Evolutionary conservation across 208 protist species (phyloP).

Genomic region (Naegleria fowleri): DNA sequence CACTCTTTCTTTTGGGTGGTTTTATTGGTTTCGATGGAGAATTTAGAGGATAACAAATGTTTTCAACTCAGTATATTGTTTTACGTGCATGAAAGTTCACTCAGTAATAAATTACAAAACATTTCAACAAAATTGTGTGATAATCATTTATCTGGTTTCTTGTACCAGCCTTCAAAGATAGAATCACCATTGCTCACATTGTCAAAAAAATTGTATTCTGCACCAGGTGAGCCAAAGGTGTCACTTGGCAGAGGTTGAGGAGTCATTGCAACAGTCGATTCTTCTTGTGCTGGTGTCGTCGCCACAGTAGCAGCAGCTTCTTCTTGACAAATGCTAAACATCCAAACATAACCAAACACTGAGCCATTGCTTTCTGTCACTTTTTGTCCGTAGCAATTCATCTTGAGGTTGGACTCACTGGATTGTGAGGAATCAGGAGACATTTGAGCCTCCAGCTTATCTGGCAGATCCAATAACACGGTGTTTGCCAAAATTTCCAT

Average conservation of each 20-base stretch:
- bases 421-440: neutral
- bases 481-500: neutral
- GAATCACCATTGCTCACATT: too few relatives aligned
- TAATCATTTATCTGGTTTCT: too few relatives aligned
- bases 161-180: too few relatives aligned
- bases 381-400: constrained; percentile 10
- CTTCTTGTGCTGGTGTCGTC: neutral
- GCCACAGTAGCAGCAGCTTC: neutral
- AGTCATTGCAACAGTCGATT: too few relatives aligned
- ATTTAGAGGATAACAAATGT: constrained; percentile 33
- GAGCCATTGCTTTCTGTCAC: neutral
- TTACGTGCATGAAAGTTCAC: too few relatives aligned
- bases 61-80: too few relatives aligned
- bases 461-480: neutral
- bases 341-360: constrained; percentile 3
- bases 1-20: constrained; percentile 86
- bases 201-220: too few relatives aligned
- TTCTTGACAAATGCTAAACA: constrained; percentile 32
- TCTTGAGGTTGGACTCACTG: neutral
- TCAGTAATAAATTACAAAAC: too few relatives aligned
- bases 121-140: too few relatives aligned
- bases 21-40: constrained; percentile 94
- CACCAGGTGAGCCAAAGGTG: too few relatives aligned
- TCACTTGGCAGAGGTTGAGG: too few relatives aligned
- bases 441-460: neutral